Evolutionary conservation across 306 rosid species (phyloP).

Genomic region (Rubus idaeus): DNA sequence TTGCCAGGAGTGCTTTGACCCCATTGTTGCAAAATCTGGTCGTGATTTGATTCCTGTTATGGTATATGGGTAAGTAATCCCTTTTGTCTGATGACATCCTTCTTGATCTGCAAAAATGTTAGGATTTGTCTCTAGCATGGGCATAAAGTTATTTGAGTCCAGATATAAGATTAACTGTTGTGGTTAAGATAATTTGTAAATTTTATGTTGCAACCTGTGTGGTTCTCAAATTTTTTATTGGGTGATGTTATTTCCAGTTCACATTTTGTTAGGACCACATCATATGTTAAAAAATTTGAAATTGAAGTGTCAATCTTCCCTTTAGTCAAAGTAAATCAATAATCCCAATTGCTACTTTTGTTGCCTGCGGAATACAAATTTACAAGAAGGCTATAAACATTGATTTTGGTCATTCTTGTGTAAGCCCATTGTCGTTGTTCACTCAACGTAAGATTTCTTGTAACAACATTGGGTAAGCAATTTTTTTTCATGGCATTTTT

Average conservation of each 20-base stretch:
- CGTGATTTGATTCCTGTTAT: constrained; percentile 98
- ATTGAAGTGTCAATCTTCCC: too few relatives aligned
- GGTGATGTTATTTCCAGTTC: background rate
- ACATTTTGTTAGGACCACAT: background rate
- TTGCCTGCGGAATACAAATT: background rate
- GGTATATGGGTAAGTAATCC: constrained; percentile 84
- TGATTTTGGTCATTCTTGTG: background rate
- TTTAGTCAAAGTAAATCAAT: background rate
- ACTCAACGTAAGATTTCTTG: background rate
- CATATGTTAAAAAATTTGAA: too few relatives aligned
- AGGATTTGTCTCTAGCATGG: background rate
- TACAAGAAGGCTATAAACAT: background rate
- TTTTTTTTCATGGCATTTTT: constrained; percentile 27
- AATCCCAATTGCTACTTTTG: background rate
- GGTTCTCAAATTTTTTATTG: background rate
- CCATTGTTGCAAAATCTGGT: constrained; percentile 92
- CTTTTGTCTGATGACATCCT: background rate
- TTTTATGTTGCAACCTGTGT: background rate
- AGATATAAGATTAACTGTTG: background rate
- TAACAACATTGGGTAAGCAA: background rate
- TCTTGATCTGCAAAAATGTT: background rate
- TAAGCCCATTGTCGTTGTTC: background rate
- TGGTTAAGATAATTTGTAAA: background rate
- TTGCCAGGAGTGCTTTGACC: constrained; percentile 97
- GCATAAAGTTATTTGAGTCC: background rate